Evolutionary conservation across 164 flowering plant species (phyloP), one percentile per base, ranked within the genome.

Genomic region (Magnolia officinalis): DNA sequence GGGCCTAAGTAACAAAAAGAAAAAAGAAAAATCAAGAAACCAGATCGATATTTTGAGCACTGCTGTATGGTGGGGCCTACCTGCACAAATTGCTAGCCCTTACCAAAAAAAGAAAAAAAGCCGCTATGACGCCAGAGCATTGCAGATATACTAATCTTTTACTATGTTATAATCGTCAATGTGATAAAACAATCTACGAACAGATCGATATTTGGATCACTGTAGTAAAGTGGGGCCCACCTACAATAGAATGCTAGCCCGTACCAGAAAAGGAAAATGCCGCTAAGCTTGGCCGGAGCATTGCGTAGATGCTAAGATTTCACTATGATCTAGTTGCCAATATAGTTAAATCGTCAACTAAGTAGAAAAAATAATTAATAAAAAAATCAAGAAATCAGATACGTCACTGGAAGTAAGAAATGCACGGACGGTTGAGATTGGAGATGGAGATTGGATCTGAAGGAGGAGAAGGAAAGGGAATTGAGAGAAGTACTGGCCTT

Each of bases 401-500:
- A 2, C 16, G 10, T 16, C 31, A 45, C 2, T 14, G 10, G 26
- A 26, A 23, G 72, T 37, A 37, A 68, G n/a, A 55, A n/a, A 31
- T 10, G 13, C 29, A 37, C 31, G 20, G 51, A 18, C 21, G 13
- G 31, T 45, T 11, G 50, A 9, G 16, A 26, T 21, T 23, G n/a
- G 24, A 63, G 68, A 73, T 8, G 21, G 10, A 49, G 8, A 70
- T 8, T 21, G 16, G 63, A 71, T 14, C 45, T 37, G 45, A 5
- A 37, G 45, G 45, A 37, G 45, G 45, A 37, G 45, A 37, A 67
- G n/a, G 76, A 63, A 64, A 50, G 71, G 74, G 63, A 49, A 66
- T 18, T 68, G 23, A 66, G 72, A 50, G 72, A 21, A 63, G 65
- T 10, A 31, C 52, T 18, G n/a, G 87, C 99, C 96, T 91, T 90